Evolutionary conservation across 495 filamentous ascomycete species (phyloP).

Genomic region (Neurospora sp.): DNA sequence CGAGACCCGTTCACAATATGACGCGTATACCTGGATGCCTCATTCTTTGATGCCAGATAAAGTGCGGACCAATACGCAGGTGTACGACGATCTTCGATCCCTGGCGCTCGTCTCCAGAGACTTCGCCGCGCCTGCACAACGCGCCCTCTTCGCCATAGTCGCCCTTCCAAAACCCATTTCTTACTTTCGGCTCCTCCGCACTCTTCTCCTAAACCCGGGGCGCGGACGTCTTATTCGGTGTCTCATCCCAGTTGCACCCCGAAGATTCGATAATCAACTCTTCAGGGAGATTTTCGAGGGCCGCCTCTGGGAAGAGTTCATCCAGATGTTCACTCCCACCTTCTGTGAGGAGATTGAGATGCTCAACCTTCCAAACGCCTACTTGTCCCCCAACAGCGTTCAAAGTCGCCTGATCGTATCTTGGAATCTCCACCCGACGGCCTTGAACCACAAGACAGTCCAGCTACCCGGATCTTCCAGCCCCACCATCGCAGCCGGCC

Average conservation of each 20-base stretch:
- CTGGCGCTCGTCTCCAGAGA: not conserved
- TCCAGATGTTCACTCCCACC: not conserved
- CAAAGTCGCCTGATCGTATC: not conserved
- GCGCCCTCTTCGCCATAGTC: not conserved
- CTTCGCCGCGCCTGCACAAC: not conserved
- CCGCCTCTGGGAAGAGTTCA: not conserved
- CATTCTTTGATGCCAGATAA: not conserved
- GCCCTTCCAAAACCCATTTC: not conserved
- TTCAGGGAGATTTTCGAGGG: rapidly evolving
- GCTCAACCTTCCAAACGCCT: not conserved
- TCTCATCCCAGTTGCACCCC: not conserved
- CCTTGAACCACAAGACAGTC: not conserved
- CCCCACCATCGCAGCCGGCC: not conserved
- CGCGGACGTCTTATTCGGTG: not conserved
- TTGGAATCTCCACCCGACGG: not conserved
- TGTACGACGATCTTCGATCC: not conserved
- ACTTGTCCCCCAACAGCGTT: not conserved
- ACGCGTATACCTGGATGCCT: not conserved
- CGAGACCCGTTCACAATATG: not conserved
- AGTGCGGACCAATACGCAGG: not conserved
- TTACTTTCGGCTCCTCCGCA: not conserved
- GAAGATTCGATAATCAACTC: not conserved
- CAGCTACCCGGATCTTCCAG: not conserved
- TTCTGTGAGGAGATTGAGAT: not conserved
- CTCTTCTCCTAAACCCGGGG: not conserved